Evolutionary conservation across 2,329 filamentous ascomycete genomes (phyloP), one percentile per base, ranked within the genome.

Genomic region (Rhynchosporium agropyri): DNA sequence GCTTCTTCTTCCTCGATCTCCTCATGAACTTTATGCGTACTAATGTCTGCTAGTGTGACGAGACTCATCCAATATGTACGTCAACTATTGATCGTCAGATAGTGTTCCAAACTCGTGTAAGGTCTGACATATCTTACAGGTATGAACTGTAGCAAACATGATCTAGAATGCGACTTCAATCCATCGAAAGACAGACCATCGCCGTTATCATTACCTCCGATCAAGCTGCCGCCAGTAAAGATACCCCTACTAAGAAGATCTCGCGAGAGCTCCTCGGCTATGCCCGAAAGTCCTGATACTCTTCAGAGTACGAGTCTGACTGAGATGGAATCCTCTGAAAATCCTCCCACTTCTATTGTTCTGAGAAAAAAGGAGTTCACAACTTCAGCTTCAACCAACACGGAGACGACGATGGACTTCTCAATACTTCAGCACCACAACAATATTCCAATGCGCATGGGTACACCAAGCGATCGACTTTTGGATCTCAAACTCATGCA

Each of bases 401-500:
- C 50, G 5, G 33, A 20, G 33, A 50, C 13, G 9, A 45, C 7
- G 29, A 51, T 36, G 9, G 79, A 80, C 66, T 29, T 49, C 48
- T 51, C 31, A 20, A 58, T 26, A 45, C 12, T 55, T 15, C 9
- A 43, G 46, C 46, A 48, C 20, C n/a, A 20, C 12, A 33, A 43
- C 9, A 46, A 29, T 15, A 31, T 46, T 15, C 51, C 48, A 10
- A 57, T 48, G 49, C 58, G 29, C 4, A 68, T 67, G 43, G 55
- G 55, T 38, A 68, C 65, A 4, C 66, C 67, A 10, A 43, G 51
- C 10, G 66, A 69, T 26, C 61, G 66, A 13, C 50, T 67, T 67
- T 76, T 86, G 65, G 85, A 88, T 71, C 76, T 88, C 62, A 80
- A 81, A 45, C 77, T 89, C 46, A 82, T 88, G 74, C 85, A 89